These are phyloP conservation scores for Leccinum imitatum DNA, from an alignment of 768 basidiomycete genomes.

Conservation along the genomic window DNA sequence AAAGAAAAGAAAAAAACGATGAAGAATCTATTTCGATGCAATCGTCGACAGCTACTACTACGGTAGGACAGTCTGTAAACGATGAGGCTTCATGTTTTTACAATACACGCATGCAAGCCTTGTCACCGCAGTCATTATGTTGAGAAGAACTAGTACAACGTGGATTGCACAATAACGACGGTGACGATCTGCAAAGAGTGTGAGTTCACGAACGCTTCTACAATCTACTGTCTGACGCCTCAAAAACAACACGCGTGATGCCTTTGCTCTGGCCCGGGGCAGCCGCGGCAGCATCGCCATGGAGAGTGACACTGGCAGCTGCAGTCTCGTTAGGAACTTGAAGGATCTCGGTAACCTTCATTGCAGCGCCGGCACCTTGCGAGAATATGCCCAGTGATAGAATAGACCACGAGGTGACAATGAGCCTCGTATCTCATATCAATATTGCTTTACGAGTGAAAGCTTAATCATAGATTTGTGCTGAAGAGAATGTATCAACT, in stretches of 20 bases:
- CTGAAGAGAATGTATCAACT: conserved; percentile 34
- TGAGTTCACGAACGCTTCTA: conserved; percentile 15
- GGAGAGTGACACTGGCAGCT: conserved; percentile 53
- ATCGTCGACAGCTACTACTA: no score
- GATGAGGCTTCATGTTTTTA: no score
- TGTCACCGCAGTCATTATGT: background rate
- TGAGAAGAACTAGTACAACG: conserved; percentile 17
- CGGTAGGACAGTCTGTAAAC: no score
- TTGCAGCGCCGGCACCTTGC: conserved; percentile 89
- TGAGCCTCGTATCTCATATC: conserved; percentile 90
- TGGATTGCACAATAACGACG: conserved; percentile 84
- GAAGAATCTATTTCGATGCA: no score
- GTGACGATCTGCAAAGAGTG: conserved; percentile 61
- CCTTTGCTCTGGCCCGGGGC: conserved; percentile 60
- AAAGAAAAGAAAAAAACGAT: no score
- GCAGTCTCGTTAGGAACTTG: conserved; percentile 52
- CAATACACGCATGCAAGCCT: no score
- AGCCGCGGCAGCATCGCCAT: conserved; percentile 75
- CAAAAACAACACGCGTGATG: conserved; percentile 73
- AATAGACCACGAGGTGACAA: conserved; percentile 75
- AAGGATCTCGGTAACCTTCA: conserved; percentile 97
- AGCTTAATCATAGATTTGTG: conserved; percentile 1
- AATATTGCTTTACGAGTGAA: conserved; percentile 62
- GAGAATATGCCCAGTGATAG: conserved; percentile 80
- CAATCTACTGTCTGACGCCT: conserved; percentile 43